Base-by-base conservation (phyloP, 2,329 filamentous ascomycete species). In the Colletotrichum agaves region DNA sequence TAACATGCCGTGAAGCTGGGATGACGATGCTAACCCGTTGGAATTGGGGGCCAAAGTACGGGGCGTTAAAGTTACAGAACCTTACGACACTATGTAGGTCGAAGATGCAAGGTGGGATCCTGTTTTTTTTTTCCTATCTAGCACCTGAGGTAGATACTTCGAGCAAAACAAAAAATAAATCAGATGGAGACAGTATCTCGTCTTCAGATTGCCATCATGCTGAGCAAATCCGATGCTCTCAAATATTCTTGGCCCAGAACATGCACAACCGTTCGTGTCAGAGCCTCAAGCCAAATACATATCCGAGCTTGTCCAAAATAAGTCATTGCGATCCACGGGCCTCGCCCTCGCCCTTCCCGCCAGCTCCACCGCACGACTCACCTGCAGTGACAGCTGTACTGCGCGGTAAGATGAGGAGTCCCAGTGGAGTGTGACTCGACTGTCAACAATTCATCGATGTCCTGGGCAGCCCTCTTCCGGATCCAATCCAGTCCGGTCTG, bases 251-350 rank as follows among this genome's bases (percentile, higher is more conserved):
- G 33, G 17, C 11, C 33, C 13, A 13, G 35, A 33, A 33, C 43
- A 33, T 61, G 37, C 41, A 17, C 59, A 52, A 17, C 46, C 27
- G 35, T 59, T 19, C 10, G 41, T 47, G 56, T 65, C 63, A 33
- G 49, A 61, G 63, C 63, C 63, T 61, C 63, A 56, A 66, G 41
- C 31, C 58, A 66, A 66, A 66, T 27, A 27, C 27, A 56, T 49
- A 56, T 13, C 8, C 17, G 33, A 46, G 10, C 33, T 37, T 53
- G 13, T n/a, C 33, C 23, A 49, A 58, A 65, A 50, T 31, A 61
- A 61, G 58, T 52, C 47, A 62, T 57, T 56, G 27, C 27, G 57
- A 66, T 56, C 58, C 63, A 62, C 58, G 41, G 46, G 27, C 33
- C 35, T 49, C 27, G 56, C 46, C 33, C 35, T 49, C 27, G 56